Conservation (phyloP, 1,284 basidiomycete genomes). For the Pseudozyma sp. region DNA sequence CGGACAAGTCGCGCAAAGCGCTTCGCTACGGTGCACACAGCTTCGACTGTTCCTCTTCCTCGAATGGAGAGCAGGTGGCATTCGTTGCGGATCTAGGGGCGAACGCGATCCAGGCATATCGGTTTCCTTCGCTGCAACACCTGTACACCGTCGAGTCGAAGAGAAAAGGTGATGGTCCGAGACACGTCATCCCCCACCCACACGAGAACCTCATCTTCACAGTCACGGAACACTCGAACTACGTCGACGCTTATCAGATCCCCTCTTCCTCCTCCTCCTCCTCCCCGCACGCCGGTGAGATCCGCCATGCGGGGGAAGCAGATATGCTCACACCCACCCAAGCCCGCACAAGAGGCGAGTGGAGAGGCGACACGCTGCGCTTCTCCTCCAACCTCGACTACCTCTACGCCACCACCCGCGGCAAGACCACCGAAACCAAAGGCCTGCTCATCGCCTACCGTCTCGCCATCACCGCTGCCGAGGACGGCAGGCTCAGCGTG, state of each 20-base stretch:
- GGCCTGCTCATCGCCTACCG: slow-evolving; percentile 51
- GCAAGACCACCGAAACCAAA: slow-evolving; percentile 27
- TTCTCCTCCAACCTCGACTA: slow-evolving; percentile 47
- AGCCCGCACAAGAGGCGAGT: not conserved
- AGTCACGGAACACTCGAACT: slow-evolving; percentile 63
- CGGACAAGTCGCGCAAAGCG: slow-evolving; percentile 56
- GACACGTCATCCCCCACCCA: slow-evolving; percentile 59
- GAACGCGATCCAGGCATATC: slow-evolving; percentile 58
- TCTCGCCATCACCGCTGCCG: not conserved
- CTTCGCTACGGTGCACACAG: slow-evolving; percentile 57
- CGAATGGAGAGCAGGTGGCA: slow-evolving; percentile 27
- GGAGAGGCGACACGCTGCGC: slow-evolving; percentile 62
- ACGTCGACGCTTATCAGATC: slow-evolving; percentile 41
- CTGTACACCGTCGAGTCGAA: slow-evolving; percentile 31
- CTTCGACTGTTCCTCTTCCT: slow-evolving; percentile 36
- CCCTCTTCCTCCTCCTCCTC: not conserved
- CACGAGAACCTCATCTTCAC: slow-evolving; percentile 40
- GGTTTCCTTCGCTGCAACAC: slow-evolving; percentile 25
- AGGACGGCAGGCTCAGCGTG: not conserved
- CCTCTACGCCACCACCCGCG: slow-evolving; percentile 60
- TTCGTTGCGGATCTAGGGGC: slow-evolving; percentile 61
- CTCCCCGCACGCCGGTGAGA: too few relatives aligned
- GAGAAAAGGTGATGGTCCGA: slow-evolving; percentile 53
- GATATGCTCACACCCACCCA: slow-evolving; percentile 32
- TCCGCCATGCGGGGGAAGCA: slow-evolving; percentile 10